Percentiles rank a stretch among this genome's conserved stretches.
phyloP scores from a whole-genome alignment of 495 filamentous ascomycete genomes.

The Aspergillus conjunctus region DNA sequence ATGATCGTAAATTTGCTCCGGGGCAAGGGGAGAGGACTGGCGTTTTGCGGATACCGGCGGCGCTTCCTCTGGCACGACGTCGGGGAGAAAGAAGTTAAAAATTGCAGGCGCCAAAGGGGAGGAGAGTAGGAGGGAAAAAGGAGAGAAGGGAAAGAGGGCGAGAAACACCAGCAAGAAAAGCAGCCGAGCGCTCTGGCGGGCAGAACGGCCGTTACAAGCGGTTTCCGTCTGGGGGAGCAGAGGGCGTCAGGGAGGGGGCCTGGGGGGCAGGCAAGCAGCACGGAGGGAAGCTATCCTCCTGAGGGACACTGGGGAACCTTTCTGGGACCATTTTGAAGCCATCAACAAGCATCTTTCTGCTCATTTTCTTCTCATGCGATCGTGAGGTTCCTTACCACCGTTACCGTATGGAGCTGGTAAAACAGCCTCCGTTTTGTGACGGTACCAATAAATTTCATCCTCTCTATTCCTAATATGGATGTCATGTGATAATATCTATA shows the following conservation, averaged over 20 bases:
- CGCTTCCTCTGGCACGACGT: constrained; percentile 12
- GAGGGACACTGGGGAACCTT: background rate
- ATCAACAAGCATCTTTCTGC: constrained; percentile 14
- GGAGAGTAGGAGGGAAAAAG: constrained; percentile 14
- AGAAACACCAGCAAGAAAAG: constrained; percentile 10
- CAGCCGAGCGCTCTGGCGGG: constrained; percentile 16
- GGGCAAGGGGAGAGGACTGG: background rate
- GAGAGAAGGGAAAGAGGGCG: constrained; percentile 16
- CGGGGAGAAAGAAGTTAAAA: constrained; percentile 5
- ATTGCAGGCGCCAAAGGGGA: constrained; percentile 3
- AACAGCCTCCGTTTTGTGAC: constrained; percentile 8
- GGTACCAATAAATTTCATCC: constrained; percentile 10
- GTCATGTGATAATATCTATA: constrained; percentile 15
- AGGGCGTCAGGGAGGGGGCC: constrained; percentile 9
- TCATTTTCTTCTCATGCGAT: constrained; percentile 18
- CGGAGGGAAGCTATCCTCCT: background rate
- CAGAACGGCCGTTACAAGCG: constrained; percentile 27
- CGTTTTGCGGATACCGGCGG: background rate
- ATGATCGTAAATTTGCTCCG: background rate
- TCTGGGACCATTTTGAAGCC: constrained; percentile 25
- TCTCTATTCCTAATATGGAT: constrained; percentile 1
- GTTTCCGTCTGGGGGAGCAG: constrained; percentile 13
- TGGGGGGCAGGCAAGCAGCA: constrained; percentile 18
- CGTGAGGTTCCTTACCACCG: constrained; percentile 17
- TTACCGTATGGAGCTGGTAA: constrained; percentile 21